Evolutionary conservation across 2,329 filamentous ascomycete genomes (phyloP), one percentile per base, ranked within the genome.

Genomic region (Neospermospora avenae): DNA sequence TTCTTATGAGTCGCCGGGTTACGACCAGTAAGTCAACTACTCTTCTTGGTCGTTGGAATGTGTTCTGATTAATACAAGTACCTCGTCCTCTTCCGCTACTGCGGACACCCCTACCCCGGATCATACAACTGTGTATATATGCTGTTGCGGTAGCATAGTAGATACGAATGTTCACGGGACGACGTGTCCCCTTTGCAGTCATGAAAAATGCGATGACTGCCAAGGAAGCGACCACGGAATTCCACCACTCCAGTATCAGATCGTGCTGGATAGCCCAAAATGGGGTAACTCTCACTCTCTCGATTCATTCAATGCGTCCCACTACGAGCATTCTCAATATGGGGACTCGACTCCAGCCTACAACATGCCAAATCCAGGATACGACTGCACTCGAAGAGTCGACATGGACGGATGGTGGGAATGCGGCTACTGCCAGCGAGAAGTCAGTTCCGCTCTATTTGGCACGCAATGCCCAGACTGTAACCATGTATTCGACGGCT

Each of bases 401-500:
- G 3, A 2, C n/a, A 58, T 53, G 20, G 5, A 3, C 3, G 57
- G 56, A 18, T 68, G 58, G 56, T 67, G 63, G 62, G 24, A 13
- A n/a, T 66, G 64, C 39, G 62, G 62, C 55, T 14, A 53, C 6
- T 66, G 63, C 42, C 4, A 20, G 14, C 51, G 44, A 3, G 55
- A 66, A 55, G 39, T 67, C 11, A 61, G 66, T 41, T 34, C 57
- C 10, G 31, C n/a, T 0, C 24, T n/a, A 6, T 59, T 41, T 42
- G 58, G 55, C n/a, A 18, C 31, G 4, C 4, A 52, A 2, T 69
- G 67, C 22, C 61, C 66, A 4, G 63, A 63, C 28, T 68, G 66
- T 22, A 16, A 4, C 24, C 67, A 68, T 42, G 1, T 0, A 13
- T 53, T 55, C 14, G 59, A 48, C 34, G 18, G 45, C 10, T 31